Conservation (phyloP, 768 basidiomycete genomes). For the Rhodotorula diobovata region DNA sequence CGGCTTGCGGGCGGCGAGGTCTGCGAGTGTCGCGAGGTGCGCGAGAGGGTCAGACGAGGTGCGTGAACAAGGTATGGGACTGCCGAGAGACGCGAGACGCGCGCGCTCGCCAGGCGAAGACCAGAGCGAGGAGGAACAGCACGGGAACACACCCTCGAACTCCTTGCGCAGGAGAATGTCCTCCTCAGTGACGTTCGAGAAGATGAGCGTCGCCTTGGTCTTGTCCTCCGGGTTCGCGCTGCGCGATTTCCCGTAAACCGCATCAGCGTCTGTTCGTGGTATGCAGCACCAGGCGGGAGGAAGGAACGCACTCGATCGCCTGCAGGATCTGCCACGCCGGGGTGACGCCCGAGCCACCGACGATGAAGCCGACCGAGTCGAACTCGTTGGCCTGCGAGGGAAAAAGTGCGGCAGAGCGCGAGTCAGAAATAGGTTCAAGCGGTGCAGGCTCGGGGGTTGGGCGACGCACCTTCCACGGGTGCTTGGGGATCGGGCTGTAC, state of each 20-base stretch:
- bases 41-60: not conserved
- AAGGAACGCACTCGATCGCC: not conserved
- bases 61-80: not conserved
- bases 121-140: not conserved
- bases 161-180: constrained; percentile 84
- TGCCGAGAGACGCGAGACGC: not conserved
- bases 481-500: constrained; percentile 68
- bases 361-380: constrained; percentile 67
- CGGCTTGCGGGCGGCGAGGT: constrained; percentile 50
- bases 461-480: constrained; percentile 60
- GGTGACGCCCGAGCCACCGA: constrained; percentile 84
- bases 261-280: no score
- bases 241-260: not conserved
- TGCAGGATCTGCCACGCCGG: constrained; percentile 44
- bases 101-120: not conserved
- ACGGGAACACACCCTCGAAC: constrained; percentile 52
- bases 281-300: not conserved
- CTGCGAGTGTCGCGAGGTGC: not conserved
- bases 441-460: not conserved
- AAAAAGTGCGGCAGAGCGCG: no score
- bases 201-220: constrained; percentile 90
- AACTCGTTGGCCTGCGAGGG: constrained; percentile 64
- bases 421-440: not conserved
- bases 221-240: constrained; percentile 64
- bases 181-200: constrained; percentile 78